Evolutionary conservation across 140 eudicot genomes (phyloP).

Genomic region (Erigeron philadelphicus): DNA sequence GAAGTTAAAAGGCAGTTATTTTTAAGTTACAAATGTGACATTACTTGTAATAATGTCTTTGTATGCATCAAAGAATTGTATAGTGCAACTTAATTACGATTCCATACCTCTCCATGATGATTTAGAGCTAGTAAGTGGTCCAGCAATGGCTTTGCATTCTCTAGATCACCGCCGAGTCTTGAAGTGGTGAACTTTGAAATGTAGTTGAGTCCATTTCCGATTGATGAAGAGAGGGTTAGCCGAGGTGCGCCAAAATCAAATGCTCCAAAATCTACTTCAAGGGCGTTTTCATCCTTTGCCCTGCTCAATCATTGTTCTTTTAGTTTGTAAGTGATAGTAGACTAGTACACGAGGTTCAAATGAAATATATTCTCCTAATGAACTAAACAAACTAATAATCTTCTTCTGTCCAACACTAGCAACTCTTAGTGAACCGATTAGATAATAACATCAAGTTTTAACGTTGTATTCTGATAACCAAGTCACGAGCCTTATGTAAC

Average conservation of each 20-base stretch:
- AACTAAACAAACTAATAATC: too few relatives aligned
- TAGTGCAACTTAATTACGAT: neutral
- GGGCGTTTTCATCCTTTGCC: slow-evolving; percentile 60
- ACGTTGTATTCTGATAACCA: too few relatives aligned
- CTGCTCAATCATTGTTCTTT: slow-evolving; percentile 29
- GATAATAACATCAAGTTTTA: too few relatives aligned
- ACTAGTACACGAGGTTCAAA: neutral
- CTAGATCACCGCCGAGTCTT: slow-evolving; percentile 41
- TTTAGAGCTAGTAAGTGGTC: slow-evolving; percentile 61
- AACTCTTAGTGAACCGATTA: too few relatives aligned
- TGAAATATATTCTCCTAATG: neutral
- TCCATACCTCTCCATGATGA: slow-evolving; percentile 62
- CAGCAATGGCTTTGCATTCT: slow-evolving; percentile 55
- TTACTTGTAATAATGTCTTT: too few relatives aligned
- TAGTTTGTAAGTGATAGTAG: too few relatives aligned
- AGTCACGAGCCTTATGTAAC: too few relatives aligned
- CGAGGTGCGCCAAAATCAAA: slow-evolving; percentile 44
- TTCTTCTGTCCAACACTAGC: too few relatives aligned
- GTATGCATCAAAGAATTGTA: too few relatives aligned
- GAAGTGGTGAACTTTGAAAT: slow-evolving; percentile 58
- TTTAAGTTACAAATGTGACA: too few relatives aligned
- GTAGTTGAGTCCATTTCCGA: slow-evolving; percentile 61
- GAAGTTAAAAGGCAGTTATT: too few relatives aligned
- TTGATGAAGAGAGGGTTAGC: slow-evolving; percentile 58
- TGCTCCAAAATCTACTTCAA: slow-evolving; percentile 83